Conservation (phyloP, 345 rosid species). For the Lepidium sativum region DNA sequence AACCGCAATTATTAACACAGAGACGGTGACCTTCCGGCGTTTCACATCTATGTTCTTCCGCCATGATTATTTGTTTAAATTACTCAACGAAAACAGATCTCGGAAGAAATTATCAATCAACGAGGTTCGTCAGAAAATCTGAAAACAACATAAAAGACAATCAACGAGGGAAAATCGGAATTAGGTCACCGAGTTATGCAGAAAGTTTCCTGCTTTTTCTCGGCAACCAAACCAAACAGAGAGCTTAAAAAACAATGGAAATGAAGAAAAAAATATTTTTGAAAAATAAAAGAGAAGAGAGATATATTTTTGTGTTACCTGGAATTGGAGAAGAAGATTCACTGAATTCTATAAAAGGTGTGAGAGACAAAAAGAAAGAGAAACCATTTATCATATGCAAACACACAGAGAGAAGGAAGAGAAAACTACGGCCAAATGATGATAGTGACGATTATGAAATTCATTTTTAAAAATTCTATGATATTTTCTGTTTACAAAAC, state of each 20-base stretch:
- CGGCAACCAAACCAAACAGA: slow-evolving; percentile 19
- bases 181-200: slow-evolving; percentile 17
- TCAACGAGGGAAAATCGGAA: background rate
- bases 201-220: slow-evolving; percentile 17
- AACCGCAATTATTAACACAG: slow-evolving; percentile 47
- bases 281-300: background rate
- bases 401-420: too few species aligned
- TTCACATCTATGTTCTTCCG: slow-evolving; percentile 47
- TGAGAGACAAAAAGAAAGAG: background rate
- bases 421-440: background rate
- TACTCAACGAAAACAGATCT: background rate
- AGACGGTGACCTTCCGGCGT: slow-evolving; percentile 45
- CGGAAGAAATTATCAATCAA: background rate
- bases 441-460: background rate
- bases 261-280: background rate
- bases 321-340: slow-evolving; percentile 13
- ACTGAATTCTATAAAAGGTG: slow-evolving; percentile 8
- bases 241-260: background rate
- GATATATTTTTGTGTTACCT: background rate
- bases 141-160: too few species aligned
- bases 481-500: background rate
- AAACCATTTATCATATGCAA: background rate
- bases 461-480: background rate
- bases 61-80: slow-evolving; percentile 12
- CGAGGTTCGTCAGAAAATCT: background rate